These are phyloP conservation scores for Lachnellula subtilissima DNA, from an alignment of 2,329 filamentous ascomycete genomes.

Conservation along the genomic window DNA sequence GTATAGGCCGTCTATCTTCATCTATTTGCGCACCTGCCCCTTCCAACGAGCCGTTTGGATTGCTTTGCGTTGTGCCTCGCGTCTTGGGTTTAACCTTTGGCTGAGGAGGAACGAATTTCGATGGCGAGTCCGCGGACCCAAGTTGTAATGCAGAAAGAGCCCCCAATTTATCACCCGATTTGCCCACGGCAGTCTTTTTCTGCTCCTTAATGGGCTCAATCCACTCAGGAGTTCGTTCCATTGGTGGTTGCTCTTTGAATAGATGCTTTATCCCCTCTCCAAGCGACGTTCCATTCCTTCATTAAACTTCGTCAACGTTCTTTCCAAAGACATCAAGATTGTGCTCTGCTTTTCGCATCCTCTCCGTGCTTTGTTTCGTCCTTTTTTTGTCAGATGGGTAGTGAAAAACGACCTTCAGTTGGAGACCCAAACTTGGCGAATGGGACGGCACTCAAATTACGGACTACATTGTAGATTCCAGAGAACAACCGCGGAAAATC, in stretches of 20 bases:
- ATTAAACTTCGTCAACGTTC: conserved; percentile 27
- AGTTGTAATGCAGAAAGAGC: conserved; percentile 26
- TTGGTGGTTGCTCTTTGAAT: conserved; percentile 31
- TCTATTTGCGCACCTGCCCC: background rate
- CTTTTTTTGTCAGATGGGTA: conserved; percentile 46
- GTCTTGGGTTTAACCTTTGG: conserved; percentile 29
- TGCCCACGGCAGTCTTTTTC: background rate
- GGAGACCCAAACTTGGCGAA: conserved; percentile 10
- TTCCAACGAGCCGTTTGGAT: background rate
- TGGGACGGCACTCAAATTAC: background rate
- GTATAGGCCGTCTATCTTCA: conserved; percentile 24
- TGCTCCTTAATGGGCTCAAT: conserved; percentile 31
- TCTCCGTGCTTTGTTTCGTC: conserved; percentile 40
- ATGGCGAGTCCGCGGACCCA: conserved; percentile 10
- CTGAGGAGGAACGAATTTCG: conserved; percentile 3
- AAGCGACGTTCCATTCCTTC: conserved; percentile 12
- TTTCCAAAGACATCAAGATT: conserved; percentile 46
- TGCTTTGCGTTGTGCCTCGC: conserved; percentile 8
- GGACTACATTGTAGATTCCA: background rate
- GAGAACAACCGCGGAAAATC: conserved; percentile 1
- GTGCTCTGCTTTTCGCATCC: conserved; percentile 42
- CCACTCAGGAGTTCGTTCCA: conserved; percentile 48
- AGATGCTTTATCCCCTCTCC: conserved; percentile 7
- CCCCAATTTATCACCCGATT: conserved; percentile 6
- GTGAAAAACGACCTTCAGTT: conserved; percentile 18